Base-by-base conservation (phyloP, 1,139 yeast genomes). In the Hemisphaericaspora subhashii region DNA sequence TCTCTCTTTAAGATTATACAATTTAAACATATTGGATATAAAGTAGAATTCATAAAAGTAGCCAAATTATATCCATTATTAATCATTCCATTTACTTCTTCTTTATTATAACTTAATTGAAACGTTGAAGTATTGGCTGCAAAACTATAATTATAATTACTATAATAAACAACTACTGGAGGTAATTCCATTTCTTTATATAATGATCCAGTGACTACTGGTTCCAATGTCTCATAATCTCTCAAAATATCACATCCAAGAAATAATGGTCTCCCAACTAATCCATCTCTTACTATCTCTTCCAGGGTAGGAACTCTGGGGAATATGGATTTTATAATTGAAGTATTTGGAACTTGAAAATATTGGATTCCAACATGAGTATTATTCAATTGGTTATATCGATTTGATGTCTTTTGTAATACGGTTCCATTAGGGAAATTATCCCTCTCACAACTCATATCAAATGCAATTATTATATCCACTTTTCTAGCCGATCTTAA, bases 41-140 rank as follows among this genome's bases (percentile, higher is more conserved):
- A 59, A 0, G 73, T 57, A 1, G 74, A 68, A 45, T 77, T 71
- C 17, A 55, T 60, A 35, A 52, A 53, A 1, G 81, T 77, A 23
- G 80, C 82, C 32, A 79, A 51, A 38, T 71, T 66, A 47, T 64
- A 68, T 0, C 86, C 85, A 50, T 79, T 80, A 29, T 59, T 53
- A 13, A 79, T 51, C 77, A 80, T 71, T 1, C 62, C 60, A 2
- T 51, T 41, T 3, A 68, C 62, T 51, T 80, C 85, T 0, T 44
- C 45, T 0, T 51, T 45, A 14, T 60, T 66, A 52, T 79, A 81
- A 26, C 74, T 68, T 37, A 79, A 57, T 47, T 79, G 75, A 55
- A 81, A 81, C 0, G 87, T 81, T 1, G 86, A 80, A 0, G 74
- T 72, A 50, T 81, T 81, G 4, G 86, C 69, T 0, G 55, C 46